Evolutionary conservation across 257 asterid genomes (phyloP).

Genomic region (Mentha longifolia): DNA sequence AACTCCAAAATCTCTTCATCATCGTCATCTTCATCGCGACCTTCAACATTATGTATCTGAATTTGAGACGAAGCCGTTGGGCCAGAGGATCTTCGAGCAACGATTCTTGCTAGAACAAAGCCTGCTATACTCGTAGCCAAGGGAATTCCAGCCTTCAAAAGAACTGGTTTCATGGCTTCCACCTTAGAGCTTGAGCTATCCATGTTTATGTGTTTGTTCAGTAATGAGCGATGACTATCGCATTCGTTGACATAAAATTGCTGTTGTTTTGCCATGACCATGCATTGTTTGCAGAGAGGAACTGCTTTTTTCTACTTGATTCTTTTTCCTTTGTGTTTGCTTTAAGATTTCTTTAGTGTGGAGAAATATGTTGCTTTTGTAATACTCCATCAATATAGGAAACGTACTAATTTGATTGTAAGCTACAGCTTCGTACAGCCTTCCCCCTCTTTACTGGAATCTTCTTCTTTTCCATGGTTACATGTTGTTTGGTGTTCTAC

Average conservation of each 20-base stretch:
- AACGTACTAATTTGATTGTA: background rate
- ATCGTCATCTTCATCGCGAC: constrained; percentile 23
- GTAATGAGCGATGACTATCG: background rate
- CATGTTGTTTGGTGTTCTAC: background rate
- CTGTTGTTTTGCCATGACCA: constrained; percentile 29
- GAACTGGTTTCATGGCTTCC: constrained; percentile 48
- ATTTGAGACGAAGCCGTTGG: constrained; percentile 11
- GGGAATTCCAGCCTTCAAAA: constrained; percentile 62
- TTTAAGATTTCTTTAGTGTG: constrained; percentile 47
- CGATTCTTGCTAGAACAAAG: constrained; percentile 44
- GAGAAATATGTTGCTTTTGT: constrained; percentile 43
- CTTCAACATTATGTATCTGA: constrained; percentile 22
- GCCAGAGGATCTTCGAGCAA: constrained; percentile 31
- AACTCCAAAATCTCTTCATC: constrained; percentile 34
- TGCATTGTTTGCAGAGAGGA: constrained; percentile 12
- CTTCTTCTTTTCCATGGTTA: background rate
- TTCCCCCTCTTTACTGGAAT: background rate
- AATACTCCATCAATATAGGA: constrained; percentile 36
- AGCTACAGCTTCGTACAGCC: no score
- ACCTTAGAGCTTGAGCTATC: constrained; percentile 51
- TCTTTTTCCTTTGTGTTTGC: constrained; percentile 53
- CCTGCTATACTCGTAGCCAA: constrained; percentile 67
- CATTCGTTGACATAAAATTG: background rate
- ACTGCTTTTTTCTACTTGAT: constrained; percentile 22
- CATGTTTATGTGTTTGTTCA: constrained; percentile 33